phyloP scores from a whole-genome alignment of 192 early-diverging fungal genomes.

The Endogone sp. region DNA sequence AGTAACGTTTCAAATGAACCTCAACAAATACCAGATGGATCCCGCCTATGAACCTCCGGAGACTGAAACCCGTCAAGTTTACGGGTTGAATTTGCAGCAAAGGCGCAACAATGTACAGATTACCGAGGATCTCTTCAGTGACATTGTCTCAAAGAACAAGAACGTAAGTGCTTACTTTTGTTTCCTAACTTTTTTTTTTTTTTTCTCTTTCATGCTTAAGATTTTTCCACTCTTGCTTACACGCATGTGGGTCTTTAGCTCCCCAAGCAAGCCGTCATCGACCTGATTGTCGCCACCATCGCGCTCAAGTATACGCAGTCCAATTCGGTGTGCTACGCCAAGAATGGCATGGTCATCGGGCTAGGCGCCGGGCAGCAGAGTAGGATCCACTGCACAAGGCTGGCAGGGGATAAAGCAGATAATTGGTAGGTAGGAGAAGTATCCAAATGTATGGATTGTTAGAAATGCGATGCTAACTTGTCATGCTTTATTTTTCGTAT shows the following conservation, averaged over 20 bases:
- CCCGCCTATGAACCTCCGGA: slow-evolving; percentile 80
- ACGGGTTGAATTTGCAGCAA: slow-evolving; percentile 89
- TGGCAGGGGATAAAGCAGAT: slow-evolving; percentile 99
- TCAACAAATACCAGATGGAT: slow-evolving; percentile 56
- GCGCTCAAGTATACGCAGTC: slow-evolving; percentile 99
- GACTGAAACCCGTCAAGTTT: slow-evolving; percentile 92
- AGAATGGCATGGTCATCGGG: slow-evolving; percentile 96
- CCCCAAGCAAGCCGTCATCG: slow-evolving; percentile 63
- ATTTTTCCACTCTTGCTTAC: background rate
- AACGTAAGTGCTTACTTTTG: slow-evolving; percentile 34
- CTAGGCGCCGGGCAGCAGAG: slow-evolving; percentile 98
- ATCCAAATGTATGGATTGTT: background rate
- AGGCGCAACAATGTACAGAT: slow-evolving; percentile 87
- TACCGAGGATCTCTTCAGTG: slow-evolving; percentile 69
- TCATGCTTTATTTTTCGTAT: too few species aligned
- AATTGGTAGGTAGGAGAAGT: slow-evolving; percentile 60
- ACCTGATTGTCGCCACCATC: slow-evolving; percentile 95
- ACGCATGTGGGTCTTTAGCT: slow-evolving; percentile 24
- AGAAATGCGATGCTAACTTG: background rate
- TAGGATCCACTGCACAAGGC: slow-evolving; percentile 96
- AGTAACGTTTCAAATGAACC: background rate
- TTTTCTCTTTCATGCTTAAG: background rate
- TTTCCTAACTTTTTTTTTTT: background rate
- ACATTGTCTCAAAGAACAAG: slow-evolving; percentile 82
- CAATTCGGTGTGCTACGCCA: slow-evolving; percentile 98